Conservation (phyloP, 2,329 filamentous ascomycete genomes). For the Cladosporium halotolerans region DNA sequence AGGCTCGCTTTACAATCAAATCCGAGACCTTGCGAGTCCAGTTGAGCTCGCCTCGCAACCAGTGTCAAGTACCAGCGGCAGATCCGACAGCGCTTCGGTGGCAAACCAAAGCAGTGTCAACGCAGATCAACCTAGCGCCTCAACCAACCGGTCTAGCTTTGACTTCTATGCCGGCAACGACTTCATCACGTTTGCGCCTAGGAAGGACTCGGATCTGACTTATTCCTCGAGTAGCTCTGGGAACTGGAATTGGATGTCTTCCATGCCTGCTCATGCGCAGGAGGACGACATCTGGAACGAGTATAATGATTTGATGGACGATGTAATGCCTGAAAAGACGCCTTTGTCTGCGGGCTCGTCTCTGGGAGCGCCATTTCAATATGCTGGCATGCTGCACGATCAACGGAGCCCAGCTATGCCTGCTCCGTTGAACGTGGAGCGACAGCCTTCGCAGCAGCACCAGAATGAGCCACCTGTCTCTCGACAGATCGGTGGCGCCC, state of each 20-base stretch:
- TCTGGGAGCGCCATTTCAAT: conserved; percentile 47
- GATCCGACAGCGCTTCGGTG: conserved; percentile 18
- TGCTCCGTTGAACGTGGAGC: conserved; percentile 6
- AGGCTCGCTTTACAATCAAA: conserved; percentile 26
- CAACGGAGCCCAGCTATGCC: conserved; percentile 10
- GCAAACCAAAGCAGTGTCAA: conserved; percentile 18
- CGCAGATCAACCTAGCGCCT: conserved; percentile 18
- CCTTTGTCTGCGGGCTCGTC: conserved; percentile 53
- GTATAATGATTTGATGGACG: conserved; percentile 81
- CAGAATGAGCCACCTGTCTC: background rate
- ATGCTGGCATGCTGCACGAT: conserved; percentile 46
- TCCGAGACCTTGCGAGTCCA: conserved; percentile 29
- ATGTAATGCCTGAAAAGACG: conserved; percentile 50
- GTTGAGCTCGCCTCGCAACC: conserved; percentile 23
- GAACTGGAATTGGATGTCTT: conserved; percentile 42
- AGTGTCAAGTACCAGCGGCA: conserved; percentile 23
- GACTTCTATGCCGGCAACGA: conserved; percentile 38
- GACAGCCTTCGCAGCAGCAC: conserved; percentile 8
- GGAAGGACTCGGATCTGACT: conserved; percentile 64
- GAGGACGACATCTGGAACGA: conserved; percentile 94
- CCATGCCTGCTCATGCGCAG: conserved; percentile 17
- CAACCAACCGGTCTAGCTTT: conserved; percentile 23
- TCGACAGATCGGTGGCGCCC: background rate
- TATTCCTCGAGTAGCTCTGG: conserved; percentile 63
- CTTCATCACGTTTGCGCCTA: conserved; percentile 68